phyloP scores from a whole-genome alignment of 2,329 filamentous ascomycete species.

The Xylaria sp. region DNA sequence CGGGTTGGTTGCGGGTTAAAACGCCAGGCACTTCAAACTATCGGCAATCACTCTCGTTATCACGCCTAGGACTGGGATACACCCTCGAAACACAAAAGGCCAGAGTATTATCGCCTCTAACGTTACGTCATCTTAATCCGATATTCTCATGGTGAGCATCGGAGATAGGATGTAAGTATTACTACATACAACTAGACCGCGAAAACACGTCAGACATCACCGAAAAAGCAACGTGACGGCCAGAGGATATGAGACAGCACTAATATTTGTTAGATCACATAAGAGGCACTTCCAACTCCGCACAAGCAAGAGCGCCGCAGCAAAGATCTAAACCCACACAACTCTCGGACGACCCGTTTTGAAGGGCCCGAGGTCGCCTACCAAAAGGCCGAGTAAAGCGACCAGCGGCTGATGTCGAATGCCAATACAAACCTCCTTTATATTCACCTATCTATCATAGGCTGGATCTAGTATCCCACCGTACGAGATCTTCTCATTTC shows the following conservation, averaged over 20 bases:
- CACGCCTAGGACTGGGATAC: neutral
- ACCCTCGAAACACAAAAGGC: neutral
- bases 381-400: neutral
- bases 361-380: neutral
- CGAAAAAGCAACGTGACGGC: neutral
- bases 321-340: too few species aligned
- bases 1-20: too few species aligned
- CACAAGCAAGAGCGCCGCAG: too few species aligned
- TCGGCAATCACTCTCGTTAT: neutral
- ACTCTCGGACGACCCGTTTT: too few species aligned
- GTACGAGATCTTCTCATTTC: neutral
- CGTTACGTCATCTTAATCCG: neutral
- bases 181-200: neutral
- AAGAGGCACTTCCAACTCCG: too few species aligned
- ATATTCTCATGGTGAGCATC: neutral
- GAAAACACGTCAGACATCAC: too few species aligned
- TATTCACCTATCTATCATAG: neutral
- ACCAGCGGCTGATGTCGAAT: neutral
- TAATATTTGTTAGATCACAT: too few species aligned
- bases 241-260: neutral
- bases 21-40: neutral
- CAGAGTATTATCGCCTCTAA: neutral
- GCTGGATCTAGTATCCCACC: neutral
- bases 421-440: neutral
- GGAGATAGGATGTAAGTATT: neutral